These are phyloP conservation scores for Aspergillus pseudoterreus DNA, from an alignment of 2,329 filamentous ascomycete species.

Conservation along the genomic window DNA sequence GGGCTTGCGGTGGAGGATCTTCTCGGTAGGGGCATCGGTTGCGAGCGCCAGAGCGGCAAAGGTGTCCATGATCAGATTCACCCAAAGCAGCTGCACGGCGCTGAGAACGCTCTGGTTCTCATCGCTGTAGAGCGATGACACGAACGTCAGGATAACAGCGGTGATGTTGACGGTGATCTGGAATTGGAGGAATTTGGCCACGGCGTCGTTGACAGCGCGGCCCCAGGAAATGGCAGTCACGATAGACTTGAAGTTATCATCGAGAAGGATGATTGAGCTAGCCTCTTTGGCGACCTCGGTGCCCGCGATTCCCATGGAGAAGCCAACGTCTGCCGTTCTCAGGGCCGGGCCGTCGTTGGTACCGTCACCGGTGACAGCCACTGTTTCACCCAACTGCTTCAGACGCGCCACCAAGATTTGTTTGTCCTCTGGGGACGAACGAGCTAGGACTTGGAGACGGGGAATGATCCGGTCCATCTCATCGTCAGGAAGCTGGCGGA, in stretches of 20 bases:
- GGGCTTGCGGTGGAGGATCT: slow-evolving; percentile 75
- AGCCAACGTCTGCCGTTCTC: slow-evolving; percentile 64
- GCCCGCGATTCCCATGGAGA: slow-evolving; percentile 65
- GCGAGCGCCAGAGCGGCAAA: slow-evolving; percentile 85
- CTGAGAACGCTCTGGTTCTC: slow-evolving; percentile 73
- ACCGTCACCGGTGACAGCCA: slow-evolving; percentile 62
- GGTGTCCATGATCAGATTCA: slow-evolving; percentile 97
- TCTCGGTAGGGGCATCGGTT: slow-evolving; percentile 82
- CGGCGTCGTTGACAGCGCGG: slow-evolving; percentile 64
- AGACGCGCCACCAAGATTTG: slow-evolving; percentile 60
- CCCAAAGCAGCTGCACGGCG: slow-evolving; percentile 90
- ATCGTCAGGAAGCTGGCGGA: slow-evolving; percentile 58
- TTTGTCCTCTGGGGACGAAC: slow-evolving; percentile 66
- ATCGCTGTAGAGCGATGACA: slow-evolving; percentile 72
- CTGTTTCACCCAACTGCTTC: slow-evolving; percentile 60
- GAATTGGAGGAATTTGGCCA: slow-evolving; percentile 64
- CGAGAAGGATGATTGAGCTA: slow-evolving; percentile 64
- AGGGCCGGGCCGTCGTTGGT: slow-evolving; percentile 65
- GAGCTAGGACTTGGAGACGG: slow-evolving; percentile 60
- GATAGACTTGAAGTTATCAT: slow-evolving; percentile 64
- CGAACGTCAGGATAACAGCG: slow-evolving; percentile 80
- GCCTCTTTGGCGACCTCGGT: slow-evolving; percentile 67
- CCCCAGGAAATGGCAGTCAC: slow-evolving; percentile 67
- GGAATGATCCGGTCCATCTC: slow-evolving; percentile 59
- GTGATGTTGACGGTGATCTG: slow-evolving; percentile 83